Base-by-base conservation (phyloP, 495 filamentous ascomycete species). In the Tuber indicum region DNA sequence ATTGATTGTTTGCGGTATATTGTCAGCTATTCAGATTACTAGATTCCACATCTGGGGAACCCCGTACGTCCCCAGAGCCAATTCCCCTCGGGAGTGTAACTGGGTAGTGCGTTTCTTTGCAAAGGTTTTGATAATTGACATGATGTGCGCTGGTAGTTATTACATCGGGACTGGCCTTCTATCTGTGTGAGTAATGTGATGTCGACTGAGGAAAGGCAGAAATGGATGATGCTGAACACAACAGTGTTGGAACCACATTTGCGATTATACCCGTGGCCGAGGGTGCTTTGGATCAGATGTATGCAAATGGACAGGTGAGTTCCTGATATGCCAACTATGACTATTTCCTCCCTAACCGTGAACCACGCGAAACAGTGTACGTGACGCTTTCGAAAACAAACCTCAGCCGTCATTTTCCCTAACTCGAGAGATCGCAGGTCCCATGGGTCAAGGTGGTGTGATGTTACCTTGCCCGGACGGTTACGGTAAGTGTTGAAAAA, bases 161-260 rank as follows among this genome's bases (percentile, higher is more conserved):
- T 96, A 91, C 79, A 84, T 97, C 78, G 94, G 94, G 49, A 97
- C 94, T 0, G 94, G 94, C 3, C 84, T 97, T 70, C 92, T 97
- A 74, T 94, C 92, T 1, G 93, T 97, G n/a, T 82, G 79, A 71
- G 76, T 73, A 71, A n/a, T 47, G 26, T 17, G 62, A 46, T 47
- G 1, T 32, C 21, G 12, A 73, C 26, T 12, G 12, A 16, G 23
- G 70, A 23, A 43, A 23, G n/a, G 21, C 62, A 41, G 23, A 1
- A 36, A 6, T 12, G 32, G 69, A 3, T 32, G 69, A 32, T 10
- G 32, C 19, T 72, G 45, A 39, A 72, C 14, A 21, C 39, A 39
- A 26, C 66, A 83, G 81, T 26, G 92, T 96, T 26, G 93, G 93
- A 71, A 92, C 92, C 42, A 93, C 91, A 0, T 97, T 97, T 84